A percentile compares a stretch with the other conserved stretches of the same genome.
These are phyloP conservation scores for Pythium guiyangense DNA, from an alignment of 352 stramenopile genomes.

Conservation along the genomic window DNA sequence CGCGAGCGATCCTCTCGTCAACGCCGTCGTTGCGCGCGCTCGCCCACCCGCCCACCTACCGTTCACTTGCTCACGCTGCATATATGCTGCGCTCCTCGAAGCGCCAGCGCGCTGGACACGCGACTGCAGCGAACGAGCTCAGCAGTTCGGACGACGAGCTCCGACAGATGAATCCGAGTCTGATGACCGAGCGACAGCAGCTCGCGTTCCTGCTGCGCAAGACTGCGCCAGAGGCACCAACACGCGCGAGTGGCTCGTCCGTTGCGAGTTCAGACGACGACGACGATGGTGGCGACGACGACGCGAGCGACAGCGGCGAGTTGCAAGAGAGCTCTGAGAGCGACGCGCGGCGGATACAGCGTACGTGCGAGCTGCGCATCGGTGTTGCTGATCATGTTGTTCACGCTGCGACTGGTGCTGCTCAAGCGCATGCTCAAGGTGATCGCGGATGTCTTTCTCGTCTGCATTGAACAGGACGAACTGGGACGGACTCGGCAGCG, in stretches of 20 bases:
- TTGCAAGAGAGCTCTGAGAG: slow-evolving; percentile 8
- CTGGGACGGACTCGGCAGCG: too few relatives aligned
- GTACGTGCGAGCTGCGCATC: slow-evolving; percentile 3
- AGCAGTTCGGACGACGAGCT: slow-evolving; percentile 13
- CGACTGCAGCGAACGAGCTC: neutral
- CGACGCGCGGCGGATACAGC: slow-evolving; percentile 6
- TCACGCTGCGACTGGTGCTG: too few relatives aligned
- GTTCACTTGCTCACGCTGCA: neutral
- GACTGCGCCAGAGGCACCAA: slow-evolving; percentile 54
- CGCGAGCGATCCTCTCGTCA: too few relatives aligned
- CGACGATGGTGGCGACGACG: too few relatives aligned
- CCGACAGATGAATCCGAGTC: slow-evolving; percentile 36
- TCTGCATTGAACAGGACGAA: too few relatives aligned
- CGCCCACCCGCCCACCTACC: too few relatives aligned
- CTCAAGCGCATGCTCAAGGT: too few relatives aligned
- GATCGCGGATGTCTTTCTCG: too few relatives aligned
- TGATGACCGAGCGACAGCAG: slow-evolving; percentile 85
- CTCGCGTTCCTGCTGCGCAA: slow-evolving; percentile 76
- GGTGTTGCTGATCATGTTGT: too few relatives aligned
- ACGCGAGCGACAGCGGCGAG: neutral
- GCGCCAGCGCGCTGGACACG: slow-evolving; percentile 8
- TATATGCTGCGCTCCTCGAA: slow-evolving; percentile 14
- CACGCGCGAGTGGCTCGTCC: slow-evolving; percentile 15
- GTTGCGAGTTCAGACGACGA: slow-evolving; percentile 26
- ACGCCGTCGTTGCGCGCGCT: too few relatives aligned